Conservation (phyloP, 306 rosid genomes). For the Malus sieversii region DNA sequence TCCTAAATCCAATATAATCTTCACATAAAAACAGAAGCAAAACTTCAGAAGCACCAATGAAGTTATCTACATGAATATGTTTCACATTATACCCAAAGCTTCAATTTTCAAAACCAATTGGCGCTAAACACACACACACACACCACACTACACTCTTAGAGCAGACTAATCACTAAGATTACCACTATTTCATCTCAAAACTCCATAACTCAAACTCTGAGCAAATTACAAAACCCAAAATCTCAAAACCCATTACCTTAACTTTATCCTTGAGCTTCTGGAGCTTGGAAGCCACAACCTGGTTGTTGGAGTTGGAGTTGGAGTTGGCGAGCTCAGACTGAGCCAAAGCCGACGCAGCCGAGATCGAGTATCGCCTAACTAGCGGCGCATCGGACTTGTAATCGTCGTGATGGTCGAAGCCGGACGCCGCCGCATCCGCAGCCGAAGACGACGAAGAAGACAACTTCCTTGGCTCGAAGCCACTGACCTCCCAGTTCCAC, state of each 20-base stretch:
- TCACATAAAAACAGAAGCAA: not conserved
- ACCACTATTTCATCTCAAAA: constrained; percentile 2
- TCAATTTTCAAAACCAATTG: not conserved
- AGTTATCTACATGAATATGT: not conserved
- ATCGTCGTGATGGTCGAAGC: constrained; percentile 39
- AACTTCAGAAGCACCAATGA: not conserved
- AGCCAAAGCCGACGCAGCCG: constrained; percentile 53
- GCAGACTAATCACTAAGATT: not conserved
- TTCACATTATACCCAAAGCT: not conserved
- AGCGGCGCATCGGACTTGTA: constrained; percentile 47
- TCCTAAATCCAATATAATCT: not conserved
- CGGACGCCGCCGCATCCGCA: not conserved
- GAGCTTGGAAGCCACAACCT: constrained; percentile 43
- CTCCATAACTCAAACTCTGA: not conserved
- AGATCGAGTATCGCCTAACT: constrained; percentile 68
- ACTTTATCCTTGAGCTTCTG: constrained; percentile 68
- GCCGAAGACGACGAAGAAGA: constrained; percentile 21
- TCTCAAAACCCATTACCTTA: constrained; percentile 39
- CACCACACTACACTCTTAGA: not conserved
- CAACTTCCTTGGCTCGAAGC: constrained; percentile 84
- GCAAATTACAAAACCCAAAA: not conserved
- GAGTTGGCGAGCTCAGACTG: constrained; percentile 37
- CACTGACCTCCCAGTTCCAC: constrained; percentile 99
- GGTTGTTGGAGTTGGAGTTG: constrained; percentile 2
- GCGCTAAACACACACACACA: not conserved